These are phyloP conservation scores for Fusarium sp. DNA, from an alignment of 2,329 filamentous ascomycete species.

Conservation along the genomic window DNA sequence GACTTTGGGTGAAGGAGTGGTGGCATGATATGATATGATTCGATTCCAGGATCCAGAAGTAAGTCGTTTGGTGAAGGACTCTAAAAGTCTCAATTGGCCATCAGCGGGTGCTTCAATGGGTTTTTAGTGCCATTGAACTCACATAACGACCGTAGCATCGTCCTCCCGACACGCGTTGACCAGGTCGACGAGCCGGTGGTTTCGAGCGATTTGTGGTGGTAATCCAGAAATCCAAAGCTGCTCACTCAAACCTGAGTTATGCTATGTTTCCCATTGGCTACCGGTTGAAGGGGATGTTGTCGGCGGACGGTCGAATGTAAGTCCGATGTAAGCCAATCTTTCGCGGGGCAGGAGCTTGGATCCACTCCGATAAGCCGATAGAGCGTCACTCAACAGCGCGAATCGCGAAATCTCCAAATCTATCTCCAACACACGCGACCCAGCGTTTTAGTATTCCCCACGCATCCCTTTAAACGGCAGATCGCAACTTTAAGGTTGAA, in stretches of 20 bases:
- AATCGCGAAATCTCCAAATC: constrained; percentile 38
- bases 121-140: constrained; percentile 41
- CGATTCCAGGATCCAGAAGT: constrained; percentile 11
- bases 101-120: constrained; percentile 28
- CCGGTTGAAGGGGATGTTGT: constrained; percentile 10
- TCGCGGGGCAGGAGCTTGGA: constrained; percentile 18
- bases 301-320: constrained; percentile 27
- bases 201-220: constrained; percentile 45
- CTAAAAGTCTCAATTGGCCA: constrained; percentile 45
- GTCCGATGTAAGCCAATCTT: constrained; percentile 14
- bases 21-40: constrained; percentile 75
- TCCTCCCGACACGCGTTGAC: constrained; percentile 39
- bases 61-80: constrained; percentile 32
- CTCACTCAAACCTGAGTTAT: constrained; percentile 38
- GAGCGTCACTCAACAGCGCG: constrained; percentile 19
- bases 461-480: background rate
- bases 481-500: background rate
- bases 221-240: constrained; percentile 40
- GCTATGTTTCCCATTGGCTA: constrained; percentile 40
- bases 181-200: constrained; percentile 39
- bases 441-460: constrained; percentile 4
- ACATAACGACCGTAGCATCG: constrained; percentile 42
- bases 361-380: constrained; percentile 13
- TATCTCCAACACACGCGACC: constrained; percentile 22
- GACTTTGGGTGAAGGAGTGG: constrained; percentile 94